Base-by-base conservation (phyloP, 306 rosid species). In the Sindora glabra region DNA sequence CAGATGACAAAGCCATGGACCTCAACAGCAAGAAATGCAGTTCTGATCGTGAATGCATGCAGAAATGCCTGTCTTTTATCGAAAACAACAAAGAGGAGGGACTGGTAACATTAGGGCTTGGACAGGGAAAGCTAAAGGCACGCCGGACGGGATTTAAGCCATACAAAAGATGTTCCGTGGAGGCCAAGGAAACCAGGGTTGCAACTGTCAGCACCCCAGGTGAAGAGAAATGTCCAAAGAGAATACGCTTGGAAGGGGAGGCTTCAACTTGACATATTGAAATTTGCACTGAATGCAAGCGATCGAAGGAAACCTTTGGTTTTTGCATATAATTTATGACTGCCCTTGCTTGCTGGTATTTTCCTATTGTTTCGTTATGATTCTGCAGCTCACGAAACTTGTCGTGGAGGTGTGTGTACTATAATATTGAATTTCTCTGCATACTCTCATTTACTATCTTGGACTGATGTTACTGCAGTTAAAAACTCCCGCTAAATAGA, bases 121-220 rank as follows among this genome's bases (percentile, higher is more conserved):
- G 89, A 72, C 77, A 49, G 18, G 95, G 83, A 52, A 86, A 71
- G 69, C 81, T 76, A 39, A 89, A 76, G 78, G 67, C 74, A 65
- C 72, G 73, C 60, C 88, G 81, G 54, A 92, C 94, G 9, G 99
- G 99, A 63, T 92, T 92, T 70, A 92, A 84, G 72, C 97, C 95
- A 62, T 92, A 92, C 79, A 89, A 89, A 72, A 86, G 96, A 78
- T 89, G 99, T 77, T 80, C 92, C 3, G 63, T 73, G 57, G 97
- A 87, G 75, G 86, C 81, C 23, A 85, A 72, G 54, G 99, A 89
- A 67, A 83, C 60, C 68, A 68, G 62, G 60, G 61, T 74, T 49
- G 84, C 77, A 71, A 66, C 61, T 23, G 29, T 64, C 40, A 47
- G 71, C 73, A 77, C 74, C 69, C 92, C 76, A 53, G 77, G 80